phyloP scores from a whole-genome alignment of 139 green algal species.

The Volvox reticuliferus region DNA sequence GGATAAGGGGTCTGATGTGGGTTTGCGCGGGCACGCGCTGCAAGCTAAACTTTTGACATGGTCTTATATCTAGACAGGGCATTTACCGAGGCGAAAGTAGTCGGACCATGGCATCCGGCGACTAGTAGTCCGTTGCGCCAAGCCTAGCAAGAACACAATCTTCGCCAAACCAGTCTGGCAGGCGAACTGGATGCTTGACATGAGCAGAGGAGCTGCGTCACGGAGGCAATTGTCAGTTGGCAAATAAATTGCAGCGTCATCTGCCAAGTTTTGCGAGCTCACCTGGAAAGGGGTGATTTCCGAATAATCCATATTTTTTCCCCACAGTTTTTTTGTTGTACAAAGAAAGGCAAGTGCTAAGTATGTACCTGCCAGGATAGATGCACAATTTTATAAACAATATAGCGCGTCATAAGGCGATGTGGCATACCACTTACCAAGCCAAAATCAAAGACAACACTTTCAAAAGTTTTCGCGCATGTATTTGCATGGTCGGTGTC shows the following conservation, averaged over 20 bases:
- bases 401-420: background rate
- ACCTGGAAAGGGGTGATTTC: conserved; percentile 84
- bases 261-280: background rate
- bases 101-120: conserved; percentile 68
- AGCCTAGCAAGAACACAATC: conserved; percentile 58
- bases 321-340: conserved; percentile 87
- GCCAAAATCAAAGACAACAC: background rate
- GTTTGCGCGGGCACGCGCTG: no score
- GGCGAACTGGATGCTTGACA: conserved; percentile 79
- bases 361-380: conserved; percentile 77
- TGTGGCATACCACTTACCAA: background rate
- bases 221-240: background rate
- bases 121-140: conserved; percentile 58
- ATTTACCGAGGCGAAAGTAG: conserved; percentile 70
- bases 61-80: background rate
- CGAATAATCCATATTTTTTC: conserved; percentile 76
- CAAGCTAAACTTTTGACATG: background rate
- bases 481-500: background rate
- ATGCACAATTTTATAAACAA: background rate
- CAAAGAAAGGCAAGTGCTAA: conserved; percentile 80
- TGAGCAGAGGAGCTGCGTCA: conserved; percentile 64
- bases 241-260: background rate
- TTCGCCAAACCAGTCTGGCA: conserved; percentile 79
- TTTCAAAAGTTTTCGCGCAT: background rate
- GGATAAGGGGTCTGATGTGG: background rate